phyloP scores from a whole-genome alignment of 2,329 filamentous ascomycete species.

The Alternaria brassicae region DNA sequence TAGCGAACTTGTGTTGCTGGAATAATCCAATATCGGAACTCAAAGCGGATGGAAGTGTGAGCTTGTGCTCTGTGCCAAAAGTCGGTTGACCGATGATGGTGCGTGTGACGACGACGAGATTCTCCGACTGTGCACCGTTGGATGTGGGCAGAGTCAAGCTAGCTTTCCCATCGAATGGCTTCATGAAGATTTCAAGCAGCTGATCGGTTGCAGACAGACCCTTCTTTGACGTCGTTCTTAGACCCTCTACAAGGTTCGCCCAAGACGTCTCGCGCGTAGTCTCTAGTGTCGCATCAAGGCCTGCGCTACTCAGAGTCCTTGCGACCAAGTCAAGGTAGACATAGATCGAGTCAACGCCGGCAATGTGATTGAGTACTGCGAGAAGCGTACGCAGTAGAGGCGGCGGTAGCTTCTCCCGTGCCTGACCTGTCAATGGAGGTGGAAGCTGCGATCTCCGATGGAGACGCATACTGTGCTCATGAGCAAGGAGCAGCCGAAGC shows the following conservation, averaged over 20 bases:
- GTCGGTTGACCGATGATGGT: constrained; percentile 45
- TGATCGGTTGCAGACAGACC: constrained; percentile 43
- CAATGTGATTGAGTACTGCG: constrained; percentile 60
- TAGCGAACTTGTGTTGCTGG: constrained; percentile 39
- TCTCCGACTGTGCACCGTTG: constrained; percentile 27
- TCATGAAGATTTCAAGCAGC: constrained; percentile 38
- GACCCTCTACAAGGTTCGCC: constrained; percentile 34
- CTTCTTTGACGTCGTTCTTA: constrained; percentile 36
- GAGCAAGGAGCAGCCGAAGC: constrained; percentile 77
- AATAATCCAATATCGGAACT: constrained; percentile 38
- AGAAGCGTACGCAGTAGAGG: constrained; percentile 67
- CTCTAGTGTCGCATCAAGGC: constrained; percentile 37
- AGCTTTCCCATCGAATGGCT: constrained; percentile 40
- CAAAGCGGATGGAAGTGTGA: constrained; percentile 41
- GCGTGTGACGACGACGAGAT: constrained; percentile 37
- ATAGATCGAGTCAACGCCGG: constrained; percentile 47
- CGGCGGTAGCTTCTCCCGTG: constrained; percentile 59
- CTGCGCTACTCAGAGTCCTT: constrained; percentile 36
- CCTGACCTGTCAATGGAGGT: constrained; percentile 60
- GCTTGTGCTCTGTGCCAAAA: constrained; percentile 46
- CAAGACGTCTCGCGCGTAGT: constrained; percentile 38
- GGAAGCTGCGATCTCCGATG: constrained; percentile 71
- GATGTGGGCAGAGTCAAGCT: constrained; percentile 37
- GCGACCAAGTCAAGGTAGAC: constrained; percentile 37
- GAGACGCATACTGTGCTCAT: constrained; percentile 79